A percentile compares a stretch with the other conserved stretches of the same genome.
Conservation (phyloP, 2,329 filamentous ascomycete genomes). For the Arthrobotrys megalospora region DNA sequence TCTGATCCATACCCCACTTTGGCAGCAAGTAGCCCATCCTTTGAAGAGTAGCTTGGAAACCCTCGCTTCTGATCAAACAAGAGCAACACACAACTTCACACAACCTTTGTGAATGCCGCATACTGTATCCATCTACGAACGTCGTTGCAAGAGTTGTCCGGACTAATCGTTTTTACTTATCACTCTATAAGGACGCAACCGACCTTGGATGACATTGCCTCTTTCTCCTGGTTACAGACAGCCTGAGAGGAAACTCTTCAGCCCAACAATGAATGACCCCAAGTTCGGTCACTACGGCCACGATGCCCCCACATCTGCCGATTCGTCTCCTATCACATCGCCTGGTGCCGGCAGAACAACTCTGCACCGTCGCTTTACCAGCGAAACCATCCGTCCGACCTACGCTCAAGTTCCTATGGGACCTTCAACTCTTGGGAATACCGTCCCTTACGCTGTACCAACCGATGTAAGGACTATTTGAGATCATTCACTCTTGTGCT, state of each 20-base stretch:
- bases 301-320: conserved; percentile 45
- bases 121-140: background rate
- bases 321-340: conserved; percentile 56
- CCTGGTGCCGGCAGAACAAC: conserved; percentile 52
- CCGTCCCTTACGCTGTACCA: conserved; percentile 22
- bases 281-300: conserved; percentile 56
- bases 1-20: conserved; percentile 36
- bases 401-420: conserved; percentile 35
- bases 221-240: conserved; percentile 29
- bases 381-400: conserved; percentile 51
- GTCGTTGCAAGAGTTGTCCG: background rate
- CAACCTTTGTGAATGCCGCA: conserved; percentile 9
- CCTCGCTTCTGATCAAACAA: conserved; percentile 25
- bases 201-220: conserved; percentile 41
- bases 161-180: conserved; percentile 2
- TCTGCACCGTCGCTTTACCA: conserved; percentile 59
- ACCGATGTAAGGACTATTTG: conserved; percentile 36
- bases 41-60: conserved; percentile 21
- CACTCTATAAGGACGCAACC: conserved; percentile 8
- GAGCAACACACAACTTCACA: conserved; percentile 39
- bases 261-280: conserved; percentile 52
- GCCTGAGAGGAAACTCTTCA: conserved; percentile 26
- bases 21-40: background rate
- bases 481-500: background rate
- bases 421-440: conserved; percentile 19